Evolutionary conservation across 345 rosid species (phyloP), one percentile per base, ranked within the genome.

Genomic region (Bretschneidera sinensis): DNA sequence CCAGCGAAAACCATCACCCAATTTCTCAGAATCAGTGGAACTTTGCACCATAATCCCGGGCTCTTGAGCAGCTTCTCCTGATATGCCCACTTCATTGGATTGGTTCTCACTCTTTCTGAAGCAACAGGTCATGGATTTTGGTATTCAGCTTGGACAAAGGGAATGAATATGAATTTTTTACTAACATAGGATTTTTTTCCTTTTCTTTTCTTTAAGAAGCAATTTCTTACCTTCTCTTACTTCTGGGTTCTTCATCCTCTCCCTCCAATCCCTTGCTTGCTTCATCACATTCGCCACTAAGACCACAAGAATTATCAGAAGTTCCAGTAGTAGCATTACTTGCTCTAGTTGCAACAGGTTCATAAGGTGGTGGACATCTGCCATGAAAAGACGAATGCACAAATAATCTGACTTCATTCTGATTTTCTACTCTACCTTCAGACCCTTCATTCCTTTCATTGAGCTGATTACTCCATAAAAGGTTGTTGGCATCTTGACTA

Each of bases 1-100:
- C 99, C 99, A 95, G 53, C 91, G 89, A 73, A 95, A 95, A 31
- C 99, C 98, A 62, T 95, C 99, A 16, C 88, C 89, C 24, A 80
- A 62, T 43, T 79, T 78, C 62, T 91, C 96, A n/a, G 88, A 60
- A 63, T 88, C 97, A 4, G 76, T 73, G 16, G 91, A 79, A 19
- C 75, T 70, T 22, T 80, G 87, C 25, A 73, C 67, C 24, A 74
- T 57, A 13, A 65, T 55, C 0, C 57, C 78, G 21, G 83, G 70
- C 50, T 80, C 88, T 48, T 56, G 81, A 39, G 25, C 51, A 47
- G 70, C 78, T 25, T 78, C 84, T 15, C 57, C 71, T 1, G 81
- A 74, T 48, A 66, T 58, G 51, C 81, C 84, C 5, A 73, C 82
- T 73, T 81, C 91, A 47, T 68, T 81, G 15, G 76, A 58, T 61